Conservation (phyloP, 2,329 filamentous ascomycete genomes). For the Aspergillus transmontanensis region DNA sequence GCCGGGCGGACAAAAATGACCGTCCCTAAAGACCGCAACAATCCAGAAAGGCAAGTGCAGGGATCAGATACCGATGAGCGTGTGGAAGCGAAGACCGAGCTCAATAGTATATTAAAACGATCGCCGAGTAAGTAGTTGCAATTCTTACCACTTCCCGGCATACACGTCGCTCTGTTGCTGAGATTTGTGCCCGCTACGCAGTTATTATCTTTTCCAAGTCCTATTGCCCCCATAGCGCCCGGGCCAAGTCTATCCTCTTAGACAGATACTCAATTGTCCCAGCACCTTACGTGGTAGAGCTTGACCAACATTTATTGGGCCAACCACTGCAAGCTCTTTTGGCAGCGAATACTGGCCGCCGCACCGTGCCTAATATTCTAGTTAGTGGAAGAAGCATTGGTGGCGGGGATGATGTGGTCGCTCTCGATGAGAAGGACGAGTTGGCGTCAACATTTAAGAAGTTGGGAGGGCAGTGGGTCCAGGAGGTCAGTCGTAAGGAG, state of each 20-base stretch:
- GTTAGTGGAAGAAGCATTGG: slow-evolving; percentile 87
- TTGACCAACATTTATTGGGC: slow-evolving; percentile 80
- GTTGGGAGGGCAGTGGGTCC: slow-evolving; percentile 70
- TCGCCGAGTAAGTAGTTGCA: slow-evolving; percentile 68
- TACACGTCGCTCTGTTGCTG: neutral
- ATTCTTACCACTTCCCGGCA: neutral
- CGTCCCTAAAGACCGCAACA: slow-evolving; percentile 40
- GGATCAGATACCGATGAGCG: slow-evolving; percentile 54
- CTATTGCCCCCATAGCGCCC: slow-evolving; percentile 84
- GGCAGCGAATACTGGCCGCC: slow-evolving; percentile 71
- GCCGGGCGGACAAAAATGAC: slow-evolving; percentile 58
- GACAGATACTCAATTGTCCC: slow-evolving; percentile 83
- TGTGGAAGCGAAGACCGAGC: slow-evolving; percentile 62
- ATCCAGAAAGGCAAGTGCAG: slow-evolving; percentile 47
- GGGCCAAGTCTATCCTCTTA: slow-evolving; percentile 82
- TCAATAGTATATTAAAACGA: slow-evolving; percentile 79
- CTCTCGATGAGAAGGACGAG: slow-evolving; percentile 66
- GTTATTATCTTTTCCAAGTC: slow-evolving; percentile 96
- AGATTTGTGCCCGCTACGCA: slow-evolving; percentile 37
- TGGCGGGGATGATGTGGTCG: slow-evolving; percentile 81
- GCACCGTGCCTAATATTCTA: slow-evolving; percentile 89
- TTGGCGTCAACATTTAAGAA: slow-evolving; percentile 72
- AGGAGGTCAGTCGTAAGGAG: slow-evolving; percentile 35
- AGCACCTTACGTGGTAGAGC: slow-evolving; percentile 82
- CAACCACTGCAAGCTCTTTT: slow-evolving; percentile 71